Evolutionary conservation across 2,329 filamentous ascomycete species (phyloP).

Genomic region (Trichoderma sp.): DNA sequence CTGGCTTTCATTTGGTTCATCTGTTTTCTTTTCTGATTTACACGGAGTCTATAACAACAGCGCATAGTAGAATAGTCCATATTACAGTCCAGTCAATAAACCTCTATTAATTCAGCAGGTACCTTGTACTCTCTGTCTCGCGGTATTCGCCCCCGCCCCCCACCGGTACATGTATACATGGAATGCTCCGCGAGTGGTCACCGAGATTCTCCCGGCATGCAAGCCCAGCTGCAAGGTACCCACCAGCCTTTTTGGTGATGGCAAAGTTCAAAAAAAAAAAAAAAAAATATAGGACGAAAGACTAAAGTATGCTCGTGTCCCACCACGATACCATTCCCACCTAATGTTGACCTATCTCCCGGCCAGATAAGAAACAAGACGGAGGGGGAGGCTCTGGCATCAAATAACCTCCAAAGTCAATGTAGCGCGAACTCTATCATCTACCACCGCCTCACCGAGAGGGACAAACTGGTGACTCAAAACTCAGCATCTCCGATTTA

Average conservation of each 20-base stretch:
- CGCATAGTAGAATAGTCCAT: background rate
- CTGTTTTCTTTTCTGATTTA: conserved; percentile 6
- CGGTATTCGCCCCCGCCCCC: background rate
- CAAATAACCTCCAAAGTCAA: background rate
- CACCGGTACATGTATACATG: background rate
- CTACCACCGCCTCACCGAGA: background rate
- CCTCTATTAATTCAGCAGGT: background rate
- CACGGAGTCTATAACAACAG: conserved; percentile 6
- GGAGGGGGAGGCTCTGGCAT: background rate
- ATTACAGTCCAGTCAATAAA: background rate
- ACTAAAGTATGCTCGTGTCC: conserved; percentile 10
- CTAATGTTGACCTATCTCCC: background rate
- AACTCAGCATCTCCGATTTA: background rate
- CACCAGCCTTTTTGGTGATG: background rate
- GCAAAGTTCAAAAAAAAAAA: conserved; percentile 1
- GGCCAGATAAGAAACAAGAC: background rate
- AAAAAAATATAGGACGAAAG: background rate
- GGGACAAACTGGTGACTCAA: background rate
- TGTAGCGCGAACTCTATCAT: background rate
- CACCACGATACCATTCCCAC: conserved; percentile 6
- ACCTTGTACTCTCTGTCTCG: background rate
- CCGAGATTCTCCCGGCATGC: conserved; percentile 19
- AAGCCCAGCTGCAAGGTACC: conserved; percentile 7
- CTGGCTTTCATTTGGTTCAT: background rate
- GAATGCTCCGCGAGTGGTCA: background rate